These are phyloP conservation scores for Darksidea phi DNA, from an alignment of 495 filamentous ascomycete genomes.

Conservation along the genomic window DNA sequence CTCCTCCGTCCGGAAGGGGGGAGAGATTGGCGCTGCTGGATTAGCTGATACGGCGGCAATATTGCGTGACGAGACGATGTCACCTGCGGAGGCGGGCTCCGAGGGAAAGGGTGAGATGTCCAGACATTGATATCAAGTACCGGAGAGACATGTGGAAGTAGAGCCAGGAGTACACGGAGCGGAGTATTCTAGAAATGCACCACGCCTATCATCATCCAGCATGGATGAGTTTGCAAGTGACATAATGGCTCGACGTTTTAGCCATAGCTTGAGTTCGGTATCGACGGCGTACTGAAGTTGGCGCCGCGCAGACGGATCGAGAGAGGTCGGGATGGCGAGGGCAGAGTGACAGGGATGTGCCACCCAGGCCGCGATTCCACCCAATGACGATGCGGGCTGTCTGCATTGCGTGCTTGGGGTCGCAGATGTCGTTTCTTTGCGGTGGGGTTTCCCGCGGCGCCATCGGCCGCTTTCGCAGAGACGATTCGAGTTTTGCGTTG, in stretches of 20 bases:
- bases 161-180: neutral
- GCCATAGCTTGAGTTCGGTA: neutral
- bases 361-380: neutral
- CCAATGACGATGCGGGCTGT: slow-evolving; percentile 8
- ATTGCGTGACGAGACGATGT: slow-evolving; percentile 17
- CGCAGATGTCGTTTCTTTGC: slow-evolving; percentile 25
- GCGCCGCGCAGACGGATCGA: slow-evolving; percentile 15
- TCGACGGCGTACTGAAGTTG: neutral
- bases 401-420: slow-evolving; percentile 31
- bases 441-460: neutral
- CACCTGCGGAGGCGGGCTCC: neutral
- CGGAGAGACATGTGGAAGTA: neutral
- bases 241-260: slow-evolving; percentile 13
- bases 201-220: neutral
- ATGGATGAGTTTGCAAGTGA: slow-evolving; percentile 9
- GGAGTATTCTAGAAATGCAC: neutral
- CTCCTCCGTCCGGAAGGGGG: neutral
- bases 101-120: neutral
- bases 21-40: slow-evolving; percentile 4
- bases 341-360: slow-evolving; percentile 31
- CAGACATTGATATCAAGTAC: neutral
- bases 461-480: neutral
- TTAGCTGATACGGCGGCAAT: slow-evolving; percentile 1
- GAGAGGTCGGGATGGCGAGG: slow-evolving; percentile 16
- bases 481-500: too few species aligned